Evolutionary conservation across 2,329 filamentous ascomycete species (phyloP), one percentile per base, ranked within the genome.

Genomic region (Sporothrix brasiliensis): DNA sequence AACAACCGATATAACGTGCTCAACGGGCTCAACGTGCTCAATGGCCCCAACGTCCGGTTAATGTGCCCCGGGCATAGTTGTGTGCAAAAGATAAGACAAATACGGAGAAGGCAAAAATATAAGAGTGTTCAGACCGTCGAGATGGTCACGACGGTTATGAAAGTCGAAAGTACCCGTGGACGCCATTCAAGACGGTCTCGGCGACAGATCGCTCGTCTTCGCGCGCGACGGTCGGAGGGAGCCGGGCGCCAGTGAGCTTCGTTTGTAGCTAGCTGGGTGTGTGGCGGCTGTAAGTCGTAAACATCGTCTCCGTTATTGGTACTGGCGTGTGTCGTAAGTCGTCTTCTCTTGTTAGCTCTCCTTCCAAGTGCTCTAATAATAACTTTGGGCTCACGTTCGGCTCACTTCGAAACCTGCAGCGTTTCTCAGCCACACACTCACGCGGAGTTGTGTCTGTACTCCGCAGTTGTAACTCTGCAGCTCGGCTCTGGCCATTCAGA

Each of bases 191-290:
- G 54, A 58, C 16, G 9, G 30, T 9, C 19, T 4, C 9, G 4
- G 7, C 41, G 58, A 61, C 58, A 13, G n/a, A 9, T 61, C 39
- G n/a, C 21, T 61, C n/a, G 34, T 24, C 56, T 10, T 61, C 21
- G 39, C 27, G 21, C 11, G 58, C 58, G 21, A 34, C n/a, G 34
- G 10, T 65, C 44, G 61, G 61, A 65, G 61, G 61, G 24, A 65
- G 41, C 61, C 61, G 61, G 61, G 61, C 61, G 63, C 61, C 47
- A 66, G 50, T 52, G 13, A 16, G 56, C 27, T 65, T 65, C 41
- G 60, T 65, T 21, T 65, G 41, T 39, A 30, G 34, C 30, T 65
- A 24, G 39, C 60, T 65, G 41, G 60, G 19, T 65, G 2, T 65
- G 39, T 65, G 60, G 44, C 60, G 13, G 60, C 14, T 65, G 34